A percentile compares a stretch with the other conserved stretches of the same genome.
phyloP scores from a whole-genome alignment of 495 filamentous ascomycete genomes.

The Penicillium diatomitis region DNA sequence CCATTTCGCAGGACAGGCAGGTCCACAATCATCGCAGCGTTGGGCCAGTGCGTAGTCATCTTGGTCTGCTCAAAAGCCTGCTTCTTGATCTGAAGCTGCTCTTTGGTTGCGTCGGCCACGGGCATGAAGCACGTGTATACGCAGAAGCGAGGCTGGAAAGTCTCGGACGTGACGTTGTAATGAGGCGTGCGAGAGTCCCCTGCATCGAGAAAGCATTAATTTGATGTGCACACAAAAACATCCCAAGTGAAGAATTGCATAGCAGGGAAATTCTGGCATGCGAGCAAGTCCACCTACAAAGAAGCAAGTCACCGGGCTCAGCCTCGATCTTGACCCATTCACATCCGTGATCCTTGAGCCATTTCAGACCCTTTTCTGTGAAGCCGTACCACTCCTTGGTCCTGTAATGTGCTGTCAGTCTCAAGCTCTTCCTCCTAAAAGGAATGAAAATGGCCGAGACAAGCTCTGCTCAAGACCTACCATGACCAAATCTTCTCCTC shows the following conservation, averaged over 20 bases:
- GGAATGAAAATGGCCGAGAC: background rate
- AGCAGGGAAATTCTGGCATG: no score
- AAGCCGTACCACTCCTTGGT: slow-evolving; percentile 25
- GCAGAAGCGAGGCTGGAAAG: slow-evolving; percentile 9
- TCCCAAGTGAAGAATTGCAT: background rate
- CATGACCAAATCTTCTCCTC: slow-evolving; percentile 16
- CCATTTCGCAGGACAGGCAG: slow-evolving; percentile 11
- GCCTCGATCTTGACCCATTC: slow-evolving; percentile 24
- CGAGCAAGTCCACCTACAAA: slow-evolving; percentile 11
- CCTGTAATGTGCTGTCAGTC: slow-evolving; percentile 4
- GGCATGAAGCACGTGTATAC: slow-evolving; percentile 24
- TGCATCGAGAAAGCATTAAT: background rate
- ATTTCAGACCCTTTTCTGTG: slow-evolving; percentile 16
- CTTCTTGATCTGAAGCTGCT: slow-evolving; percentile 18
- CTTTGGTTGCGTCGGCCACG: slow-evolving; percentile 15
- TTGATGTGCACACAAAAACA: background rate
- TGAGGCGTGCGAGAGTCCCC: slow-evolving; percentile 26
- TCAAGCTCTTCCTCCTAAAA: background rate
- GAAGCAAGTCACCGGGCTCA: slow-evolving; percentile 26
- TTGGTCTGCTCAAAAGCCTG: slow-evolving; percentile 16
- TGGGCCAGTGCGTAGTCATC: slow-evolving; percentile 13
- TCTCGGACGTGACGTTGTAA: slow-evolving; percentile 18
- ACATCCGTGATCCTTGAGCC: slow-evolving; percentile 17
- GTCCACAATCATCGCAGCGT: slow-evolving; percentile 11
- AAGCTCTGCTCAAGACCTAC: slow-evolving; percentile 7